Conservation (phyloP, 495 filamentous ascomycete genomes). For the Hapsidospora chrysogenum region DNA sequence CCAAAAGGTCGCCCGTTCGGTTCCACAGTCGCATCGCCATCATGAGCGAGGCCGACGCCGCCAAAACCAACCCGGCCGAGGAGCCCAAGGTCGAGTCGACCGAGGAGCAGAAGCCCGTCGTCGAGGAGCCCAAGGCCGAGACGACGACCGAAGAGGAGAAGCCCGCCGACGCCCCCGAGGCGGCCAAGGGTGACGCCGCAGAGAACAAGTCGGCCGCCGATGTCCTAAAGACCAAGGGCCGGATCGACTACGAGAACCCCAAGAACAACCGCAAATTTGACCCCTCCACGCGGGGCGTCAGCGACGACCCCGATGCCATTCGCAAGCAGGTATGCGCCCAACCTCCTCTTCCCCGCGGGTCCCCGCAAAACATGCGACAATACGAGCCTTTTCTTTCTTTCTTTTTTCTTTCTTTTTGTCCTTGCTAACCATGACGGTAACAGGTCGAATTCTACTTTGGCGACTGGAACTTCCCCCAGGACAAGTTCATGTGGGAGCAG, state of each 20-base stretch:
- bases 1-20: too few relatives aligned
- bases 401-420: background rate
- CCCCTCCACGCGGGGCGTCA: conserved; percentile 39
- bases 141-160: conserved; percentile 2
- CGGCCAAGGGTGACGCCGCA: conserved; percentile 2
- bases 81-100: conserved; percentile 2
- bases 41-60: conserved; percentile 11
- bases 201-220: conserved; percentile 3
- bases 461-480: conserved; percentile 74
- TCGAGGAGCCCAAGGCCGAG: conserved; percentile 2
- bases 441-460: conserved; percentile 98
- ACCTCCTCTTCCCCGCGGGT: too few relatives aligned
- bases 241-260: conserved; percentile 8
- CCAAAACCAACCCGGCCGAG: conserved; percentile 9
- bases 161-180: conserved; percentile 2
- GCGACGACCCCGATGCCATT: conserved; percentile 59
- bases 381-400: conserved; percentile 7
- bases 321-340: conserved; percentile 68
- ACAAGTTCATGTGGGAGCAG: conserved; percentile 67
- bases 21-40: background rate
- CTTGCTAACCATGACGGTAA: background rate
- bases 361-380: conserved; percentile 3
- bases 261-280: conserved; percentile 46
- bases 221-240: conserved; percentile 8
- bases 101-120: conserved; percentile 1